phyloP scores from a whole-genome alignment of 306 rosid species.

The Herpetospermum pedunculosum region DNA sequence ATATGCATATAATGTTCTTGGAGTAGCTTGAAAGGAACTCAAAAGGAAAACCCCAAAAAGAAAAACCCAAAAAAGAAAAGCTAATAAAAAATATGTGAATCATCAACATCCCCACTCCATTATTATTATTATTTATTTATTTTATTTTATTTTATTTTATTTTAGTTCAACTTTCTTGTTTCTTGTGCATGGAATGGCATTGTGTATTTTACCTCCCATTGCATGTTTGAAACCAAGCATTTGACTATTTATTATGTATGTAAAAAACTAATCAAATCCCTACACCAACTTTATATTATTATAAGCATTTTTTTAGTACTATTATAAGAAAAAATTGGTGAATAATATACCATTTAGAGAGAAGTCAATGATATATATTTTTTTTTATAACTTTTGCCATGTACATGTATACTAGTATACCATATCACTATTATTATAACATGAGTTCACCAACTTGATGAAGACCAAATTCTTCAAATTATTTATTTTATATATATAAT shows the following conservation, averaged over 20 bases:
- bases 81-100: neutral
- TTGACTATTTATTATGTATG: neutral
- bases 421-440: neutral
- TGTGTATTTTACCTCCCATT: neutral
- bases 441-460: neutral
- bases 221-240: neutral
- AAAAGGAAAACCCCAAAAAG: neutral
- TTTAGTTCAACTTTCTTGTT: no score
- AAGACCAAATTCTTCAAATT: neutral
- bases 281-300: neutral
- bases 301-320: no score
- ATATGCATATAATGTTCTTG: neutral
- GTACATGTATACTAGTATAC: no score
- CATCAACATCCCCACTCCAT: neutral
- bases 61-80: neutral
- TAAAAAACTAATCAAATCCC: neutral
- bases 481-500: no score
- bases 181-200: slow-evolving; percentile 3
- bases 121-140: no score
- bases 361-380: no score
- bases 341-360: neutral
- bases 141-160: no score
- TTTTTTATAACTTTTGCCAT: neutral
- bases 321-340: no score
- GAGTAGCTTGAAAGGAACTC: neutral